Evolutionary conservation across 2,329 filamentous ascomycete species (phyloP).

Genomic region (Seiridium unicorne): DNA sequence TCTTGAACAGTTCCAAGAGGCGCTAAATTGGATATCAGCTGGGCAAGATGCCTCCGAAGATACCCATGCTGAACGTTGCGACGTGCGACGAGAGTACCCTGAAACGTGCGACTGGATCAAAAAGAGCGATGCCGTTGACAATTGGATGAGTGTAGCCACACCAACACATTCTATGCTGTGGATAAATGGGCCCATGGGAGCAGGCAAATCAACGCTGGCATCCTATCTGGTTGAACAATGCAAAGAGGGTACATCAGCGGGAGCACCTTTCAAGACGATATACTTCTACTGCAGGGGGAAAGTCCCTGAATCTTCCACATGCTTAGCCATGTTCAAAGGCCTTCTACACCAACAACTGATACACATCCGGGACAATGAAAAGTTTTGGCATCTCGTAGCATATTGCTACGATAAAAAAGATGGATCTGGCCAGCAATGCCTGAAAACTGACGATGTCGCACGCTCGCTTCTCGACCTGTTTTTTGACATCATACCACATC

Average conservation of each 20-base stretch:
- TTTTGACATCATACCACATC: constrained; percentile 5
- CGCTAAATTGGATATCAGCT: constrained; percentile 16
- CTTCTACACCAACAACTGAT: constrained; percentile 2
- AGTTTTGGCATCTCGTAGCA: constrained; percentile 2
- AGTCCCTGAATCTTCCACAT: not conserved
- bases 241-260: constrained; percentile 3
- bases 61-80: constrained; percentile 11
- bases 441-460: not conserved
- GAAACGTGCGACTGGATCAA: constrained; percentile 20
- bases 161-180: constrained; percentile 25
- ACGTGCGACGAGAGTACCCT: constrained; percentile 9
- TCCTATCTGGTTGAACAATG: constrained; percentile 35
- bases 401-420: constrained; percentile 1
- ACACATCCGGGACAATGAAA: not conserved
- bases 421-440: not conserved
- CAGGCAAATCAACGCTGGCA: constrained; percentile 41
- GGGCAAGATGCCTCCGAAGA: constrained; percentile 8
- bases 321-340: not conserved
- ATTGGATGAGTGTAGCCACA: constrained; percentile 16
- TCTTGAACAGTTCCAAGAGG: constrained; percentile 11
- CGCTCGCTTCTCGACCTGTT: not conserved
- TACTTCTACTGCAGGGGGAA: constrained; percentile 37
- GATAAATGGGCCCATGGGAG: constrained; percentile 30
- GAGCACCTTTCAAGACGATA: constrained; percentile 19
- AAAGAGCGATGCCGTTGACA: constrained; percentile 14